Base-by-base conservation (phyloP, 768 basidiomycete species). In the Russula emetica region DNA sequence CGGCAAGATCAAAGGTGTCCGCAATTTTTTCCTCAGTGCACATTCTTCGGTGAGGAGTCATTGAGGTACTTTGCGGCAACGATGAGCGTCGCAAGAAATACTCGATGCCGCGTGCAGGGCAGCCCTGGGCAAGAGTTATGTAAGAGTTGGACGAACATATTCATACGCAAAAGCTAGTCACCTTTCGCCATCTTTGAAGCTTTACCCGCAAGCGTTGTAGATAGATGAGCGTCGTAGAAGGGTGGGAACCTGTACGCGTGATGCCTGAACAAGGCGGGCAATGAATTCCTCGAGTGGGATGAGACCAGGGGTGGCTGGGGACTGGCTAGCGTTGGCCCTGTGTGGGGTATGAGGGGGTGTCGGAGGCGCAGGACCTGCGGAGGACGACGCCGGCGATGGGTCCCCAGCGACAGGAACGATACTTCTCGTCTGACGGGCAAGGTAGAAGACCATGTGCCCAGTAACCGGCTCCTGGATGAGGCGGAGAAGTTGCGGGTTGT, bases 21-120 rank as follows among this genome's bases (percentile, higher is more conserved):
- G 86, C 88, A 73, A 94, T 92, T 54, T 77, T 76, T 61, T 87
- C 83, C 96, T n/a, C 96, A 99, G 78, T 97, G 91, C 73, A 82
- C 82, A 78, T 98, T 99, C 82, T 94, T 96, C 3, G 92, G 92
- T 51, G 89, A 88, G n/a, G 90, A 89, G 75, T 95, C 93, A 75
- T 99, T 97, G 72, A 98, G 85, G 75, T 98, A 98, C 77, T 99
- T 99, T 66, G 94, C 89, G 26, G 96, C 87, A 47, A 93, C 90
- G 75, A 99, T 98, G 70, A 99, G 87, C 1, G 91, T 88, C 26
- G 96, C 96, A 69, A 99, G 83, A 77, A 99, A 98, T 58, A 99
- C 88, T 54, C 96, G 87, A 72, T 98, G 96, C 40, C 93, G 85
- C 24, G 96, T 96, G 75, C 94, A 97, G 26, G 89, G 83, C 79